phyloP scores from a whole-genome alignment of 345 rosid species.

The Adansonia digitata region DNA sequence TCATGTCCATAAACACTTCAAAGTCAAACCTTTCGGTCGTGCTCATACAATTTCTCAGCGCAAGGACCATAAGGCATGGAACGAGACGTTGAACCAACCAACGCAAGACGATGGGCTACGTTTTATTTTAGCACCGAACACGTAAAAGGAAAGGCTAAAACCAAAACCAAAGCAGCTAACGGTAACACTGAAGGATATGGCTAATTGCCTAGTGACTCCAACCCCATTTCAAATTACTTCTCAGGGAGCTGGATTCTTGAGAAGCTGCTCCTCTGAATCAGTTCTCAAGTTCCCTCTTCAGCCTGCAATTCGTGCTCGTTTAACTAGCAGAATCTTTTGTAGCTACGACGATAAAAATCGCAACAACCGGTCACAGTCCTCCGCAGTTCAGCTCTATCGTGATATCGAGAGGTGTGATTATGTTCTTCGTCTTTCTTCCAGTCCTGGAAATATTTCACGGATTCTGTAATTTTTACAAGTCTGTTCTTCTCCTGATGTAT shows the following conservation, averaged over 20 bases:
- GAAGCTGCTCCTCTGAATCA: neutral
- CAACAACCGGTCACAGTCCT: slow-evolving; percentile 39
- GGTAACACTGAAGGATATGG: neutral
- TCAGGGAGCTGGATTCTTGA: neutral
- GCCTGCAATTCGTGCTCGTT: neutral
- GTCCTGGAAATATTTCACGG: neutral
- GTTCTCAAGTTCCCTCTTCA: neutral
- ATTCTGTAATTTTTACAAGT: neutral
- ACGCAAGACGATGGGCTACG: too few relatives aligned
- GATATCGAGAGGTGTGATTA: slow-evolving; percentile 82
- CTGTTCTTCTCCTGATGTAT: neutral
- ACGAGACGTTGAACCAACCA: too few relatives aligned
- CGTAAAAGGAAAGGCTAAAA: too few relatives aligned
- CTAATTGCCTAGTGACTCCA: neutral
- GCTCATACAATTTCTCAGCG: too few relatives aligned
- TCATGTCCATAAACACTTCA: too few relatives aligned
- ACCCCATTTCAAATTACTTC: neutral
- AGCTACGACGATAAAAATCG: slow-evolving; percentile 27
- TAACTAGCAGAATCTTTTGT: slow-evolving; percentile 25
- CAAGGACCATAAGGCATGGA: too few relatives aligned
- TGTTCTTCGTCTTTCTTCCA: neutral
- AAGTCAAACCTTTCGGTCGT: too few relatives aligned
- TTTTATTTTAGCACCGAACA: too few relatives aligned
- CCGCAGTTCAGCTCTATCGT: slow-evolving; percentile 57
- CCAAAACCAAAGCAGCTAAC: too few relatives aligned